Conservation (phyloP, 208 protist species). For the Leptomonas seymouri region DNA sequence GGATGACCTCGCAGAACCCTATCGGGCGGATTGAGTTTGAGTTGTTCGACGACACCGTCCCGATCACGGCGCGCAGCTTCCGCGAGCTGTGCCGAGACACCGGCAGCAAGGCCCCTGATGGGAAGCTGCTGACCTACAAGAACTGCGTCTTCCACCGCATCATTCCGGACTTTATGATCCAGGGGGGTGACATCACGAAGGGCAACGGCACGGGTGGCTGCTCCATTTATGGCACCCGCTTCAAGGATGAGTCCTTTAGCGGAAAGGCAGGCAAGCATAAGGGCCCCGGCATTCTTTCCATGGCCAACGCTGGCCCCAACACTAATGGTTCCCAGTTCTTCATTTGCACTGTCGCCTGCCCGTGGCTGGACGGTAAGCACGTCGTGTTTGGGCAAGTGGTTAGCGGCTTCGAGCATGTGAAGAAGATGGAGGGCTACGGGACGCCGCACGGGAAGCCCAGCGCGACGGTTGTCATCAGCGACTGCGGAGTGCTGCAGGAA, state of each 20-base stretch:
- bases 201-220: constrained; percentile 94
- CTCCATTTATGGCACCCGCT: constrained; percentile 93
- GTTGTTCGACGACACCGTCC: constrained; percentile 93
- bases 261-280: constrained; percentile 89
- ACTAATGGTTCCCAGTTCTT: constrained; percentile 96
- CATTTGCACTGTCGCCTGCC: constrained; percentile 83
- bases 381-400: constrained; percentile 95
- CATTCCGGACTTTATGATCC: constrained; percentile 95
- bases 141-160: constrained; percentile 94
- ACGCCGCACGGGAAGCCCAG: constrained; percentile 72
- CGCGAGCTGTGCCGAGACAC: constrained; percentile 83
- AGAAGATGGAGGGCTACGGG: constrained; percentile 72
- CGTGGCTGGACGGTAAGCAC: constrained; percentile 95
- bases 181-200: constrained; percentile 95
- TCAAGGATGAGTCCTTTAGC: constrained; percentile 96
- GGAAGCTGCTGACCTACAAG: constrained; percentile 93
- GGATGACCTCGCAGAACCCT: constrained; percentile 27
- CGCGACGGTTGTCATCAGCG: constrained; percentile 56
- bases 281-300: constrained; percentile 86
- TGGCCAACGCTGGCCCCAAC: constrained; percentile 93
- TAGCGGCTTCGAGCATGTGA: constrained; percentile 83
- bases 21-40: constrained; percentile 95
- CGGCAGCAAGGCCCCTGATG: constrained; percentile 53
- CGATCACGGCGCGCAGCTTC: constrained; percentile 93
- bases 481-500: constrained; percentile 79